Percentiles rank a stretch among this genome's conserved stretches.
Evolutionary conservation across 169 alveolate species (phyloP).

Genomic region (Cyclospora cayetanensis): DNA sequence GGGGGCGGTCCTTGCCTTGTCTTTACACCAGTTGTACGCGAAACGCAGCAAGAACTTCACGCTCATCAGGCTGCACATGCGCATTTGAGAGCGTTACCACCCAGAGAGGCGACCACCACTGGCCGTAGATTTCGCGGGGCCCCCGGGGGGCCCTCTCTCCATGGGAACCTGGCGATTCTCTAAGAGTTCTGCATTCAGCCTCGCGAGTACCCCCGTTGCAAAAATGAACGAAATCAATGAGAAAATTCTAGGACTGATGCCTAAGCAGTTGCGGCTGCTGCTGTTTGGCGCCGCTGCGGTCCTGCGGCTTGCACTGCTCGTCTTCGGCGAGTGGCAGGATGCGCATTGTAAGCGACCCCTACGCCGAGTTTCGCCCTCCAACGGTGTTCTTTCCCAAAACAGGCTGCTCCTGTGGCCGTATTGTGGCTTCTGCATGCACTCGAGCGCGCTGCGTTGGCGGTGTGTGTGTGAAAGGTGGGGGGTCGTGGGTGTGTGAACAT

Average conservation of each 20-base stretch:
- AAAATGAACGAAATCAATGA: too few species aligned
- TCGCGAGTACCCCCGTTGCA: too few species aligned
- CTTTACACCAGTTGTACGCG: too few species aligned
- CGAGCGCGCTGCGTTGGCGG: not conserved
- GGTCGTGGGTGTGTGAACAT: not conserved
- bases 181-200: not conserved
- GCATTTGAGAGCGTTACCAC: too few species aligned
- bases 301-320: conserved; percentile 27
- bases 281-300: conserved; percentile 51
- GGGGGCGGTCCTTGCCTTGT: too few species aligned
- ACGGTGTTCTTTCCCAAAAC: not conserved
- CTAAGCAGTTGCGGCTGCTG: conserved; percentile 44
- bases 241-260: not conserved
- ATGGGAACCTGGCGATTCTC: not conserved
- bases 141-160: not conserved
- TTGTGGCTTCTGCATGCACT: not conserved
- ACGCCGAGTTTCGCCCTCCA: not conserved
- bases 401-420: not conserved
- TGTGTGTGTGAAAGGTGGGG: not conserved
- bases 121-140: not conserved
- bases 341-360: conserved; percentile 17
- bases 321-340: conserved; percentile 73
- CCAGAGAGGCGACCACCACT: conserved; percentile 40
- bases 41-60: too few species aligned
- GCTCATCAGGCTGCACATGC: too few species aligned